Conservation (phyloP, 116 monocot species). For the Phalaenopsis hybrid region DNA sequence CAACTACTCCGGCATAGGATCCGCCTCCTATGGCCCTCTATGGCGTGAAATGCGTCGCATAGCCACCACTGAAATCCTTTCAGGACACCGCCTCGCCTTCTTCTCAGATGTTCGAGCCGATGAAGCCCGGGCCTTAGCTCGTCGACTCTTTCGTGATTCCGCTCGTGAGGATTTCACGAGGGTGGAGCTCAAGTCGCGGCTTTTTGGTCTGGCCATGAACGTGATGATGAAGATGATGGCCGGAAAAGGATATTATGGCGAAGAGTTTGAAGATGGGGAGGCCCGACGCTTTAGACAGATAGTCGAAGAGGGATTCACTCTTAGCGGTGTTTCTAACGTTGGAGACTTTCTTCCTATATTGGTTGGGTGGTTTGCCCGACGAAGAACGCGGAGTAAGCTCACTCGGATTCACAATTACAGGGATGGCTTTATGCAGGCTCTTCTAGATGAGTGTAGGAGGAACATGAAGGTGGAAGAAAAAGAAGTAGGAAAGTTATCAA, state of each 20-base stretch:
- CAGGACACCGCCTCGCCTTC: conserved; percentile 1
- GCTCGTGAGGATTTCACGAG: too few relatives aligned
- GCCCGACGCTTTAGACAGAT: conserved; percentile 9
- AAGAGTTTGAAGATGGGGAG: conserved; percentile 1
- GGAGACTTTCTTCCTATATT: conserved; percentile 15
- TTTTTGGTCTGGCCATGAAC: too few relatives aligned
- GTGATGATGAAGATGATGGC: background rate
- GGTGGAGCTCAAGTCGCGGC: too few relatives aligned
- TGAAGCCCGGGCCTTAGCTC: background rate
- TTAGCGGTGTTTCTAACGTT: conserved; percentile 8
- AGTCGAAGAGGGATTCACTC: conserved; percentile 7
- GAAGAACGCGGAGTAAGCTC: conserved; percentile 2
- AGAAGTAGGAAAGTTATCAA: background rate
- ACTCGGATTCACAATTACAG: background rate
- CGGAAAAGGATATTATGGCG: conserved; percentile 11
- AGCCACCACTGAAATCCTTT: background rate
- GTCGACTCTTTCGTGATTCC: background rate
- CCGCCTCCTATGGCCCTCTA: conserved; percentile 5
- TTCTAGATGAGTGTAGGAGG: conserved; percentile 16
- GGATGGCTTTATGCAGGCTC: conserved; percentile 9
- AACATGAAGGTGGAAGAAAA: background rate
- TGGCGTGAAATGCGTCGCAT: conserved; percentile 11
- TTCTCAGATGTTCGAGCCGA: conserved; percentile 4
- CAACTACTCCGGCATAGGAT: background rate
- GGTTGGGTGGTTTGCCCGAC: conserved; percentile 13